phyloP scores from a whole-genome alignment of 129 eudicot genomes.

The Chrysanthemum makinoi region DNA sequence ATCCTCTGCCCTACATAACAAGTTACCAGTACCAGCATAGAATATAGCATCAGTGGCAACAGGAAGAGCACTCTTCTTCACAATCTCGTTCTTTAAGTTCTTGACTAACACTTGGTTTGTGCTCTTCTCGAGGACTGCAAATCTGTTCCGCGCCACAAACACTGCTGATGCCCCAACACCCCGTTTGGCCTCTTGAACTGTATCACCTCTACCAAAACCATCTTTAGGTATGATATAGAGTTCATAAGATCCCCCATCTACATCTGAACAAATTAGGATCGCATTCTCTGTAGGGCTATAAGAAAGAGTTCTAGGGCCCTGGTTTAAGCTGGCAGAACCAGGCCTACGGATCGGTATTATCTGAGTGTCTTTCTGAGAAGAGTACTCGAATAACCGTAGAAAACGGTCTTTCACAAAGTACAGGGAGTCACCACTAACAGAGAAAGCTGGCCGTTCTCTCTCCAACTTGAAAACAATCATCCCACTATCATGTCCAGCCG shows the following conservation, averaged over 20 bases:
- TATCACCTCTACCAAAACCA: slow-evolving; percentile 57
- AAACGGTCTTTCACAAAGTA: slow-evolving; percentile 73
- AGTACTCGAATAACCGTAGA: slow-evolving; percentile 58
- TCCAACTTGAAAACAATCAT: slow-evolving; percentile 80
- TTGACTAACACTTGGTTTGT: slow-evolving; percentile 62
- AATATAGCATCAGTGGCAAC: slow-evolving; percentile 63
- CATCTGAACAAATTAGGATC: slow-evolving; percentile 58
- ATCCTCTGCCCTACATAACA: slow-evolving; percentile 72
- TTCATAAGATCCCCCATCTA: slow-evolving; percentile 73
- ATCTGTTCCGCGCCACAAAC: slow-evolving; percentile 67
- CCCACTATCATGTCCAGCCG: slow-evolving; percentile 59
- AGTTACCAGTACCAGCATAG: slow-evolving; percentile 73
- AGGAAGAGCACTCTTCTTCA: slow-evolving; percentile 61
- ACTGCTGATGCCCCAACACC: slow-evolving; percentile 74
- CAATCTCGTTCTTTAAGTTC: slow-evolving; percentile 65
- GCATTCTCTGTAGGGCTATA: slow-evolving; percentile 79
- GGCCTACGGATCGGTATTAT: slow-evolving; percentile 72
- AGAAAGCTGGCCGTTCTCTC: slow-evolving; percentile 75
- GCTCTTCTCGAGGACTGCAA: slow-evolving; percentile 75
- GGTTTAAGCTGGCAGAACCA: slow-evolving; percentile 66
- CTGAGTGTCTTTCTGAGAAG: slow-evolving; percentile 68
- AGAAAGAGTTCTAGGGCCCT: slow-evolving; percentile 62
- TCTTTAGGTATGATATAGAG: slow-evolving; percentile 66
- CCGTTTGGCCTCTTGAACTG: slow-evolving; percentile 69
- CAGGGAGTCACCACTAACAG: slow-evolving; percentile 58